Conservation (phyloP, 164 flowering plant species). For the Platanus orientalis region DNA sequence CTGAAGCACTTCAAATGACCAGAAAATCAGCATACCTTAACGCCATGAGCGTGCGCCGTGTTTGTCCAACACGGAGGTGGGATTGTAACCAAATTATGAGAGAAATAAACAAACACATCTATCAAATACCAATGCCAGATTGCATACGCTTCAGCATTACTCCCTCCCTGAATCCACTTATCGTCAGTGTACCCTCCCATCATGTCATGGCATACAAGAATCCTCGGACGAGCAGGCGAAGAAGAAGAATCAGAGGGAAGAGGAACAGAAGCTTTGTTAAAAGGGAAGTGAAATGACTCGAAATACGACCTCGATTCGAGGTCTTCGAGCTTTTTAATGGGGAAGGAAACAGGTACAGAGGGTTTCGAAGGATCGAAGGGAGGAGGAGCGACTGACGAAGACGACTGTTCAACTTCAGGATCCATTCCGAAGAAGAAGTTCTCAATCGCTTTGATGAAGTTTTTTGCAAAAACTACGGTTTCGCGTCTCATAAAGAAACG, state of each 20-base stretch:
- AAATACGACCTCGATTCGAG: slow-evolving; percentile 65
- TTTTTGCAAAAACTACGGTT: slow-evolving; percentile 16
- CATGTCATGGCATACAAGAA: slow-evolving; percentile 91
- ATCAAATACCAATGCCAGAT: slow-evolving; percentile 97
- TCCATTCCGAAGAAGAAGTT: slow-evolving; percentile 14
- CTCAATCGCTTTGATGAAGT: slow-evolving; percentile 20
- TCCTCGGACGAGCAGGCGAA: slow-evolving; percentile 47
- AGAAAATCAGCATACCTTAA: slow-evolving; percentile 45
- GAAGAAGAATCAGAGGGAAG: slow-evolving; percentile 18
- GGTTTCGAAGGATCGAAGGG: slow-evolving; percentile 62
- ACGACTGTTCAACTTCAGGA: background rate
- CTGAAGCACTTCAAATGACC: background rate
- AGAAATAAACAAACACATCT: slow-evolving; percentile 88
- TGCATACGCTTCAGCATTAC: slow-evolving; percentile 55
- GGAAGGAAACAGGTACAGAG: slow-evolving; percentile 65
- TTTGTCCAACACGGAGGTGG: slow-evolving; percentile 97
- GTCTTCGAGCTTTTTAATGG: slow-evolving; percentile 61
- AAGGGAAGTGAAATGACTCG: slow-evolving; percentile 79
- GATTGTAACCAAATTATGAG: slow-evolving; percentile 73
- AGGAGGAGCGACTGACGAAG: slow-evolving; percentile 19
- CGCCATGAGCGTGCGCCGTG: slow-evolving; percentile 84
- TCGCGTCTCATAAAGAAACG: slow-evolving; percentile 10
- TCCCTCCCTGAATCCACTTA: slow-evolving; percentile 83
- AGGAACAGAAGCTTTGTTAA: slow-evolving; percentile 56
- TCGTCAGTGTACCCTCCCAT: slow-evolving; percentile 77